Percentiles rank a stretch among this genome's conserved stretches.
phyloP scores from a whole-genome alignment of 2,329 filamentous ascomycete genomes.

The Calonectria ilicicola region DNA sequence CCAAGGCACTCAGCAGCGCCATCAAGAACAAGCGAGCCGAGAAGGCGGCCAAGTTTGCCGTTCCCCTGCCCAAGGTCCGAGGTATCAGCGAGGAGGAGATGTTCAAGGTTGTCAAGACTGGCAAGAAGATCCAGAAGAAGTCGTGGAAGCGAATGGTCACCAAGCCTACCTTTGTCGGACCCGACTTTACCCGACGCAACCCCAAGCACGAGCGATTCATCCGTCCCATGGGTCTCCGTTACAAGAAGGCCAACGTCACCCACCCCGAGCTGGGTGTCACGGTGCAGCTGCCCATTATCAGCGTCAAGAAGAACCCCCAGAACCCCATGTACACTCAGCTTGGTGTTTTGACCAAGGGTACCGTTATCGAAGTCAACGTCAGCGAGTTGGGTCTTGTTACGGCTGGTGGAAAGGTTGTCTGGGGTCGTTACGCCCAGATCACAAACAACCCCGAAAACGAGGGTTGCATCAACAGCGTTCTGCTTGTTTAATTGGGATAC shows the following conservation, averaged over 20 bases:
- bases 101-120: constrained; percentile 97
- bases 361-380: constrained; percentile 88
- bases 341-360: constrained; percentile 89
- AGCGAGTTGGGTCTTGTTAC: constrained; percentile 92
- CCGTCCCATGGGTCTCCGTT: constrained; percentile 62
- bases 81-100: constrained; percentile 95
- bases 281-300: constrained; percentile 84
- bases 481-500: constrained; percentile 38
- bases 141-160: constrained; percentile 78
- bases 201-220: constrained; percentile 78
- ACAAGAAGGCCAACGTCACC: constrained; percentile 67
- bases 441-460: constrained; percentile 61
- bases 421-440: constrained; percentile 80
- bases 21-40: constrained; percentile 97
- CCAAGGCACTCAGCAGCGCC: constrained; percentile 81
- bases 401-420: constrained; percentile 91
- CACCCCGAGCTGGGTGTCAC: constrained; percentile 88
- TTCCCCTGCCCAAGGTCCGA: constrained; percentile 93
- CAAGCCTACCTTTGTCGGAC: constrained; percentile 80
- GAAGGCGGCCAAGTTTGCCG: constrained; percentile 92
- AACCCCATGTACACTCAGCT: constrained; percentile 93
- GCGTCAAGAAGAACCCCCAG: constrained; percentile 77
- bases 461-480: constrained; percentile 48
- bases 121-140: constrained; percentile 94
- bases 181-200: constrained; percentile 88